Evolutionary conservation across 306 rosid genomes (phyloP).

Genomic region (Lathyrus oleraceus): DNA sequence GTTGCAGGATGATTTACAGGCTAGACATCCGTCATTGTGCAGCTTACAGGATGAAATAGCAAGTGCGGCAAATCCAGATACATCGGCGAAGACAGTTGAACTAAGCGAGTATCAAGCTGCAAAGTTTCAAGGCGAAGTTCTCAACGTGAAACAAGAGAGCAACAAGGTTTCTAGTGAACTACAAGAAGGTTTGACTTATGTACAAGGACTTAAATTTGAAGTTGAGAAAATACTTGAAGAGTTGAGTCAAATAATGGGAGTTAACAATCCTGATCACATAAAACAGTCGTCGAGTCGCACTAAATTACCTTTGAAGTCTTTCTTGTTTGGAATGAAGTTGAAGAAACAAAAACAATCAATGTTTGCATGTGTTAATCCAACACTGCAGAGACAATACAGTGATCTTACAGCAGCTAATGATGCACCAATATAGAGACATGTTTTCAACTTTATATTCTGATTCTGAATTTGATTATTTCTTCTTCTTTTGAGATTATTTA

Average conservation of each 20-base stretch:
- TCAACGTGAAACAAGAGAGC: conserved; percentile 82
- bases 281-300: conserved; percentile 46
- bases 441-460: neutral
- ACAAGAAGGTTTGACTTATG: conserved; percentile 56
- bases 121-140: conserved; percentile 91
- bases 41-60: conserved; percentile 72
- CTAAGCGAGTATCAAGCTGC: conserved; percentile 71
- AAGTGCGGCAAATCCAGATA: conserved; percentile 43
- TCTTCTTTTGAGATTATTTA: neutral
- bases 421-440: conserved; percentile 29
- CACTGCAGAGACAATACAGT: conserved; percentile 51
- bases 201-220: conserved; percentile 48
- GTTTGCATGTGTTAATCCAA: conserved; percentile 56
- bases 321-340: conserved; percentile 81
- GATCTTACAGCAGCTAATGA: conserved; percentile 34
- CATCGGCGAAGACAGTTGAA: conserved; percentile 34
- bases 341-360: conserved; percentile 65
- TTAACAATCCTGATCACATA: conserved; percentile 30
- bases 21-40: conserved; percentile 59
- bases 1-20: conserved; percentile 67
- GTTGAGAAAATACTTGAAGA: conserved; percentile 61
- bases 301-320: conserved; percentile 71
- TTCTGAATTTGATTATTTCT: conserved; percentile 1
- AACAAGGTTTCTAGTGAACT: conserved; percentile 66
- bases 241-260: conserved; percentile 53